Evolutionary conservation across 2,329 filamentous ascomycete genomes (phyloP).

Genomic region (Aspergillaceae sp.): DNA sequence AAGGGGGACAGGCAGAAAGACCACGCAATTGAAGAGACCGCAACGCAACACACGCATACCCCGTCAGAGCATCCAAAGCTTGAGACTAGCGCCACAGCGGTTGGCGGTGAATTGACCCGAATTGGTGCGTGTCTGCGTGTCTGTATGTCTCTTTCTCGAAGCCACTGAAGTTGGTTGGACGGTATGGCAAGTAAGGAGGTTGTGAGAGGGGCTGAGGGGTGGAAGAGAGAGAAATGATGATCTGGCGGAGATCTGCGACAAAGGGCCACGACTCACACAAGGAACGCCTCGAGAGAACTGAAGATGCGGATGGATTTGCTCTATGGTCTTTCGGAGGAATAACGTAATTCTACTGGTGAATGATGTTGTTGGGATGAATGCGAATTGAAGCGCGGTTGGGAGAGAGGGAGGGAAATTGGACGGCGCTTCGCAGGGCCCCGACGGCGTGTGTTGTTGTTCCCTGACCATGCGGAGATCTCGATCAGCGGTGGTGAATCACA

Average conservation of each 20-base stretch:
- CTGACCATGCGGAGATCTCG: too few species aligned
- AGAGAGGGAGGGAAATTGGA: too few species aligned
- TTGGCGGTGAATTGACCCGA: neutral
- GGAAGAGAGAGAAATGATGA: constrained; percentile 10
- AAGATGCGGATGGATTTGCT: neutral
- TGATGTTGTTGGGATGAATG: neutral
- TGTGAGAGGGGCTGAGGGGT: constrained; percentile 29
- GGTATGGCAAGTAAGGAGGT: constrained; percentile 29
- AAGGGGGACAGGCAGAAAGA: too few species aligned
- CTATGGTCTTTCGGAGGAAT: neutral
- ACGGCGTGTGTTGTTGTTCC: too few species aligned
- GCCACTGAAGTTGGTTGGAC: constrained; percentile 16
- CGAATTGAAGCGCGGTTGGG: too few species aligned
- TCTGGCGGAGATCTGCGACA: constrained; percentile 21
- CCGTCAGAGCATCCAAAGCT: constrained; percentile 4
- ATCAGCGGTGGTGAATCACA: too few species aligned
- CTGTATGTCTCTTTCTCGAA: neutral
- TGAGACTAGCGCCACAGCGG: neutral
- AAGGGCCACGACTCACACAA: constrained; percentile 26
- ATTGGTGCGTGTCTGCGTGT: neutral
- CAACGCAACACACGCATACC: constrained; percentile 7
- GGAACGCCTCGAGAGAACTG: constrained; percentile 26
- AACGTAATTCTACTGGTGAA: neutral
- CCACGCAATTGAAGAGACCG: too few species aligned
- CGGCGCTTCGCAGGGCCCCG: too few species aligned